Evolutionary conservation across 2,329 filamentous ascomycete species (phyloP).

Genomic region (Curvularia lunata): DNA sequence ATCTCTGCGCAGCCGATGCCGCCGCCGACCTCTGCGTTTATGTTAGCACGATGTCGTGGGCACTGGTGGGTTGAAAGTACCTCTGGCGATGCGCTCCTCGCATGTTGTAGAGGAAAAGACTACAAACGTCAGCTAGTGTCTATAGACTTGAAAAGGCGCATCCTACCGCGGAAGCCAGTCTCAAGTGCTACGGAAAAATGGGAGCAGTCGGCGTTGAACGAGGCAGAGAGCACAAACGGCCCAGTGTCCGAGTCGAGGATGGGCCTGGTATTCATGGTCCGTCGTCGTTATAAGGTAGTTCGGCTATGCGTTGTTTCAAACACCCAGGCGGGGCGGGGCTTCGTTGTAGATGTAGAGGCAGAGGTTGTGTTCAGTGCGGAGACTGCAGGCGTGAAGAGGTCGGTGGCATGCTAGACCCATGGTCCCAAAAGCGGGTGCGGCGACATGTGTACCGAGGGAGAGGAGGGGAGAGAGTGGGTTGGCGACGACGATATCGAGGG

Average conservation of each 20-base stretch:
- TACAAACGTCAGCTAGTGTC: conserved; percentile 24
- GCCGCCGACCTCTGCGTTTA: conserved; percentile 55
- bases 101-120: conserved; percentile 43
- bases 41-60: conserved; percentile 20
- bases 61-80: conserved; percentile 18
- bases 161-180: conserved; percentile 80
- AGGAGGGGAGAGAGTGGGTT: conserved; percentile 11
- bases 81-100: conserved; percentile 41
- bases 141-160: background rate
- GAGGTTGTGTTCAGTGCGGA: conserved; percentile 9
- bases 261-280: conserved; percentile 83
- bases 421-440: conserved; percentile 23
- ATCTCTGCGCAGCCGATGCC: conserved; percentile 84
- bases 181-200: conserved; percentile 89
- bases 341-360: conserved; percentile 17
- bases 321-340: conserved; percentile 15
- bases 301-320: conserved; percentile 1
- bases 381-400: conserved; percentile 15
- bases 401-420: conserved; percentile 37
- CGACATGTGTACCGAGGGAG: background rate
- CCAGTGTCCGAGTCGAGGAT: conserved; percentile 79
- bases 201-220: conserved; percentile 84
- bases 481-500: conserved; percentile 12
- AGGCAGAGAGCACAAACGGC: conserved; percentile 78
- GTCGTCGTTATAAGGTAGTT: background rate